These are phyloP conservation scores for Allomyces macrogynus DNA, from an alignment of 192 early-diverging fungal species.

Conservation along the genomic window DNA sequence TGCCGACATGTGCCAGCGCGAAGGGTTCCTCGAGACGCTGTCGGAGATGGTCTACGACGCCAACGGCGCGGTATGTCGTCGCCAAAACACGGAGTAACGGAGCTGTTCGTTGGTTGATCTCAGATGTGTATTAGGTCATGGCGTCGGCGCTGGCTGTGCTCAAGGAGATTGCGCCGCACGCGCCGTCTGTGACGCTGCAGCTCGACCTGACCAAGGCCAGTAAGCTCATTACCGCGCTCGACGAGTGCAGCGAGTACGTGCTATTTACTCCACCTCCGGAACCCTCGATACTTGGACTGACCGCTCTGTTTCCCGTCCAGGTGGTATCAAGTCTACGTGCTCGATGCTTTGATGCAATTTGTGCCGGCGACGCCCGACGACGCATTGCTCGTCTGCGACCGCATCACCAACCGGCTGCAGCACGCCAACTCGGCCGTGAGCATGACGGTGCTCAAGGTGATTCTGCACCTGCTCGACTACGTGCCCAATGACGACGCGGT, in stretches of 20 bases:
- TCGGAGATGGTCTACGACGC: constrained; percentile 66
- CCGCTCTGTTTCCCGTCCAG: constrained; percentile 11
- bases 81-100: neutral
- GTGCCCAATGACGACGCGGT: constrained; percentile 63
- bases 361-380: constrained; percentile 69
- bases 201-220: constrained; percentile 70
- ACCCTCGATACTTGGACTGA: too few species aligned
- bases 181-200: constrained; percentile 62
- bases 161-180: constrained; percentile 81
- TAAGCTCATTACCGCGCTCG: constrained; percentile 78
- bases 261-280: neutral
- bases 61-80: constrained; percentile 55
- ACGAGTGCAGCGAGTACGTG: constrained; percentile 82
- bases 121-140: constrained; percentile 31
- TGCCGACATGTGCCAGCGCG: constrained; percentile 58
- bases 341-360: constrained; percentile 78
- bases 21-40: constrained; percentile 77
- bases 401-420: constrained; percentile 71
- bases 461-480: constrained; percentile 87
- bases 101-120: neutral
- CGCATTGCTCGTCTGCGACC: constrained; percentile 77
- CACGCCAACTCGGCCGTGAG: constrained; percentile 91
- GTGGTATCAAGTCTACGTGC: constrained; percentile 89
- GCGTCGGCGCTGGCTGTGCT: constrained; percentile 86
- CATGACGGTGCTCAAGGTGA: constrained; percentile 63